Evolutionary conservation across 495 filamentous ascomycete species (phyloP).

Genomic region (Durotheca rogersii): DNA sequence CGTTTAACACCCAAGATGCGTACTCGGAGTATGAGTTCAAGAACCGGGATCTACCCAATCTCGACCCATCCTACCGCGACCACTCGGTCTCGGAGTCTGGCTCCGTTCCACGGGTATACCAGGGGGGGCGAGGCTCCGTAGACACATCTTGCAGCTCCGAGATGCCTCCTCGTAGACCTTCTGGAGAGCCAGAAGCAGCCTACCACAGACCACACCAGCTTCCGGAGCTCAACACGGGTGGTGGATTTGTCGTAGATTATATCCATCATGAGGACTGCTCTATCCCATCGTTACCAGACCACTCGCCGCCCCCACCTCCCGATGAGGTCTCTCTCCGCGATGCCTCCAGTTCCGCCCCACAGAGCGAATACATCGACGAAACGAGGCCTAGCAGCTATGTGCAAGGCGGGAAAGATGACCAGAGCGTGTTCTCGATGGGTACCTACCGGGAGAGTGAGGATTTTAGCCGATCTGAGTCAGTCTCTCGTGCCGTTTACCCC

Average conservation of each 20-base stretch:
- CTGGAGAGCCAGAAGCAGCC: conserved; percentile 19
- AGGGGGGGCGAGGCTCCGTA: conserved; percentile 23
- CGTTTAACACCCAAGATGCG: conserved; percentile 50
- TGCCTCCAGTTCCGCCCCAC: conserved; percentile 25
- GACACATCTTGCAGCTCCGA: conserved; percentile 24
- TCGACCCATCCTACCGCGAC: conserved; percentile 27
- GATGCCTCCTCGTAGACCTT: conserved; percentile 17
- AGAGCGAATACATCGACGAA: conserved; percentile 42
- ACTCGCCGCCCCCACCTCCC: conserved; percentile 38
- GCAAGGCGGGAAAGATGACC: conserved; percentile 35
- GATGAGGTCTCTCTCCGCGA: conserved; percentile 26
- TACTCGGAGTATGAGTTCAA: conserved; percentile 31
- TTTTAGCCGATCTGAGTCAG: conserved; percentile 30
- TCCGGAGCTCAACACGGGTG: conserved; percentile 41
- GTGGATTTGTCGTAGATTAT: conserved; percentile 35
- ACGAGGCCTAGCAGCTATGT: conserved; percentile 47
- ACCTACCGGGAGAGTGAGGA: conserved; percentile 38
- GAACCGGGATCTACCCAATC: conserved; percentile 30
- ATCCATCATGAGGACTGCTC: conserved; percentile 24
- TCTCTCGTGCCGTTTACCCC: conserved; percentile 39
- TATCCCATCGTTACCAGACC: conserved; percentile 38
- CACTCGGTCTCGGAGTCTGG: conserved; percentile 33
- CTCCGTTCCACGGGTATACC: conserved; percentile 32
- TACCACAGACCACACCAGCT: conserved; percentile 35
- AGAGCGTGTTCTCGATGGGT: conserved; percentile 28